Percentiles rank a stretch among this genome's conserved stretches.
phyloP scores from a whole-genome alignment of 208 protist species.

The Trypanosoma conorhini region DNA sequence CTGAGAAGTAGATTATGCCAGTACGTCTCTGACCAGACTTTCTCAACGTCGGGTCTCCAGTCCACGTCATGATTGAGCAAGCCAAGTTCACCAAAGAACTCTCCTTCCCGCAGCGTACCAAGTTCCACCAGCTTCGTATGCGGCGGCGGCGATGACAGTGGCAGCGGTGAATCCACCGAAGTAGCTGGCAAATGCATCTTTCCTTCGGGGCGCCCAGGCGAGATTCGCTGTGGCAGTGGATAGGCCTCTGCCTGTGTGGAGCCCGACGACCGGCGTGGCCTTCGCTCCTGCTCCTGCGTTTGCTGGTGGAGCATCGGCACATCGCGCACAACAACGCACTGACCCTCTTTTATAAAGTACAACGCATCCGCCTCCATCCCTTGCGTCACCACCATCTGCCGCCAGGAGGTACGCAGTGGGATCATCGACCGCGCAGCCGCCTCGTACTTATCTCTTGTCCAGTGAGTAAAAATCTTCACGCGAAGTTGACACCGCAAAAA shows the following conservation, averaged over 20 bases:
- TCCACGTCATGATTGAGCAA: constrained; percentile 65
- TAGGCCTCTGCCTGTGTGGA: neutral
- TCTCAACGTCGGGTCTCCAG: constrained; percentile 48
- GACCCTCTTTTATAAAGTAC: constrained; percentile 66
- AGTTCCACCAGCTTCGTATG: constrained; percentile 51
- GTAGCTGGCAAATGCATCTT: neutral
- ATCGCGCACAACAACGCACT: constrained; percentile 45
- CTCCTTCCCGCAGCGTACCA: constrained; percentile 49
- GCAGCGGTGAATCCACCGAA: neutral
- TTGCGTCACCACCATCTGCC: constrained; percentile 58
- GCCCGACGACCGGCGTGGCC: too few species aligned
- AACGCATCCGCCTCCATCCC: constrained; percentile 51
- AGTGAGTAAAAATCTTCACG: constrained; percentile 34
- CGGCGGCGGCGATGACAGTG: neutral
- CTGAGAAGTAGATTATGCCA: constrained; percentile 47
- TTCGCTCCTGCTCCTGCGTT: neutral
- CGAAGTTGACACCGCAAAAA: constrained; percentile 44
- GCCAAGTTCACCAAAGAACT: constrained; percentile 75
- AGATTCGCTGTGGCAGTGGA: neutral
- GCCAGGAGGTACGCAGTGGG: constrained; percentile 46
- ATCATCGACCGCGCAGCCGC: constrained; percentile 38
- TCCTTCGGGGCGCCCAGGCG: neutral
- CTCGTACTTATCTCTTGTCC: constrained; percentile 23
- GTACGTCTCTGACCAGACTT: constrained; percentile 54
- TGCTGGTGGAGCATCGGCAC: constrained; percentile 27